Evolutionary conservation across 257 asterid genomes (phyloP).

Genomic region (Striga asiatica): DNA sequence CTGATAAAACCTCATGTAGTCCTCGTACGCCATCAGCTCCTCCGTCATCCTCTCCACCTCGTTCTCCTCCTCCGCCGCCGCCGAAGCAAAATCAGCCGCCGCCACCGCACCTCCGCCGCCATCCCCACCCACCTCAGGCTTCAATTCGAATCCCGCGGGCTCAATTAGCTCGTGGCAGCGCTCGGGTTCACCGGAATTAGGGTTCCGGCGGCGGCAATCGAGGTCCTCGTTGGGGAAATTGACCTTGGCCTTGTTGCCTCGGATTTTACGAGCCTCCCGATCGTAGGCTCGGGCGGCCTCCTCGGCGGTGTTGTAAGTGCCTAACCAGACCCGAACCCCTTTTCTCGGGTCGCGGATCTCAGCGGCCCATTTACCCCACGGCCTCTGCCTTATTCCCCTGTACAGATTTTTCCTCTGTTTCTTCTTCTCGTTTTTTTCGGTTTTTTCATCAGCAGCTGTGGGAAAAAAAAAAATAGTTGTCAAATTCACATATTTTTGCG

Average conservation of each 20-base stretch:
- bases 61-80: slow-evolving; percentile 14
- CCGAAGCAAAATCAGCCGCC: not conserved
- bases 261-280: slow-evolving; percentile 66
- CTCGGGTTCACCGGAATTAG: not conserved
- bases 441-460: slow-evolving; percentile 31
- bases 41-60: slow-evolving; percentile 56
- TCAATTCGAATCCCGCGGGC: not conserved
- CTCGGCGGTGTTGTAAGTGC: slow-evolving; percentile 78
- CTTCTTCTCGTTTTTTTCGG: slow-evolving; percentile 13
- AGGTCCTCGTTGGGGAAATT: slow-evolving; percentile 60
- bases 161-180: not conserved
- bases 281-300: slow-evolving; percentile 94
- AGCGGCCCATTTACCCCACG: slow-evolving; percentile 98
- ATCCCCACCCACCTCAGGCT: too few relatives aligned
- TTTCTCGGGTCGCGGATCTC: slow-evolving; percentile 92
- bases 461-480: too few relatives aligned
- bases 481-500: too few relatives aligned
- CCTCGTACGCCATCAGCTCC: slow-evolving; percentile 73
- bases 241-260: slow-evolving; percentile 76
- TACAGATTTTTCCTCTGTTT: slow-evolving; percentile 62
- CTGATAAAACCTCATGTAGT: slow-evolving; percentile 68
- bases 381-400: slow-evolving; percentile 84
- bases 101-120: not conserved
- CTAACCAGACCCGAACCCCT: slow-evolving; percentile 89
- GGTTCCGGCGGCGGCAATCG: not conserved